Conservation (phyloP, 2,329 filamentous ascomycete species). For the Fusarium liriodendri region DNA sequence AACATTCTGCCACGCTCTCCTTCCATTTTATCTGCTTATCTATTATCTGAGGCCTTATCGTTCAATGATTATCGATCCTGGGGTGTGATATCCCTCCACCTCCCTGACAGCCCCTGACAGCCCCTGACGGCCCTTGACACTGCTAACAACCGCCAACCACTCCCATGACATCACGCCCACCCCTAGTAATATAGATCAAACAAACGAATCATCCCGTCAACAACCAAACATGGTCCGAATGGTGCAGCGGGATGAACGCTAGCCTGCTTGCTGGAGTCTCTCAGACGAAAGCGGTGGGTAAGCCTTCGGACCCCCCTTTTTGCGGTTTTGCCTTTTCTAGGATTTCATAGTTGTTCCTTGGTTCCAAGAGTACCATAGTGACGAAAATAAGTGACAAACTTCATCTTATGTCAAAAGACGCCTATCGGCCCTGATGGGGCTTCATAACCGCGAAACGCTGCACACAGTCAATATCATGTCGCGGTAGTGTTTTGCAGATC, state of each 20-base stretch:
- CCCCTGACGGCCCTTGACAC: not conserved
- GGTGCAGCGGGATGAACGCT: not conserved
- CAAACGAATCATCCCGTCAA: not conserved
- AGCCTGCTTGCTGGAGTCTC: not conserved
- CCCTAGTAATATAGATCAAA: not conserved
- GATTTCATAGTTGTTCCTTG: no score
- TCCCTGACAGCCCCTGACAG: not conserved
- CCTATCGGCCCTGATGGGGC: no score
- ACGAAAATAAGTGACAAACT: no score
- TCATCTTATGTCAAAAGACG: no score
- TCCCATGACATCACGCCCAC: not conserved
- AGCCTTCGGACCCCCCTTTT: not conserved
- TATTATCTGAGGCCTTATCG: not conserved
- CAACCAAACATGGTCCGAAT: not conserved
- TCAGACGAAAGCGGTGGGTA: not conserved
- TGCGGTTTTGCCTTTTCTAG: not conserved
- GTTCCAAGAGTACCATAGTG: no score
- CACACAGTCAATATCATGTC: no score
- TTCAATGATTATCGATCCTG: not conserved
- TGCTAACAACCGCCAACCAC: not conserved
- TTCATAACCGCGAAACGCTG: no score
- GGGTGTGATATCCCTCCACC: not conserved
- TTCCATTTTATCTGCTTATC: not conserved
- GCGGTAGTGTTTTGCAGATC: no score
- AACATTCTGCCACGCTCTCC: not conserved